Conservation (phyloP, 306 rosid species). For the Fagus crenata region DNA sequence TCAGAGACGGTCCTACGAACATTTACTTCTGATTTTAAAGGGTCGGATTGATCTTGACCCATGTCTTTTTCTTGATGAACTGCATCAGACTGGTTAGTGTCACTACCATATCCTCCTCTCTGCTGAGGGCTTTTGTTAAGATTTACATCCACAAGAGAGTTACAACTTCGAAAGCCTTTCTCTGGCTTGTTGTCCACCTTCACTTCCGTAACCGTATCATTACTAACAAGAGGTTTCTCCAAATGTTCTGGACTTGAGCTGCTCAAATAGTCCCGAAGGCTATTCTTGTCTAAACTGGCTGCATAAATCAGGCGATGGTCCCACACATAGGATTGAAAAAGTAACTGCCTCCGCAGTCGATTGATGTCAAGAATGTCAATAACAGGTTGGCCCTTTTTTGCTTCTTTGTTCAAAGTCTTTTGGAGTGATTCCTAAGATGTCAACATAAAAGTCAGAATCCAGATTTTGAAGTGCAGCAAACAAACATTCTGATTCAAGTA, state of each 20-base stretch:
- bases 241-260: constrained; percentile 44
- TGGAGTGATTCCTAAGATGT: constrained; percentile 62
- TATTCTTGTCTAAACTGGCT: constrained; percentile 40
- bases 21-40: constrained; percentile 38
- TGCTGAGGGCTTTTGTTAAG: constrained; percentile 31
- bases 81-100: constrained; percentile 35
- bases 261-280: constrained; percentile 36
- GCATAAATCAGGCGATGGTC: constrained; percentile 68
- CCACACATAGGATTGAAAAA: constrained; percentile 87
- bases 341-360: constrained; percentile 71
- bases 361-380: constrained; percentile 86
- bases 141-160: constrained; percentile 40
- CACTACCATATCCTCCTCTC: constrained; percentile 38
- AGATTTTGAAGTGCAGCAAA: constrained; percentile 17
- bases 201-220: constrained; percentile 41
- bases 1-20: constrained; percentile 64
- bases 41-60: constrained; percentile 34
- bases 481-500: constrained; percentile 17
- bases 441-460: constrained; percentile 26
- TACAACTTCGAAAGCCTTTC: constrained; percentile 45
- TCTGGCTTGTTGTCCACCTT: constrained; percentile 36
- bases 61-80: constrained; percentile 36
- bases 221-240: constrained; percentile 33
- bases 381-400: constrained; percentile 55
- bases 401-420: constrained; percentile 54